A percentile compares a stretch with the other conserved stretches of the same genome.
phyloP scores from a whole-genome alignment of 1,284 basidiomycete genomes.

The Pascua guehoae region DNA sequence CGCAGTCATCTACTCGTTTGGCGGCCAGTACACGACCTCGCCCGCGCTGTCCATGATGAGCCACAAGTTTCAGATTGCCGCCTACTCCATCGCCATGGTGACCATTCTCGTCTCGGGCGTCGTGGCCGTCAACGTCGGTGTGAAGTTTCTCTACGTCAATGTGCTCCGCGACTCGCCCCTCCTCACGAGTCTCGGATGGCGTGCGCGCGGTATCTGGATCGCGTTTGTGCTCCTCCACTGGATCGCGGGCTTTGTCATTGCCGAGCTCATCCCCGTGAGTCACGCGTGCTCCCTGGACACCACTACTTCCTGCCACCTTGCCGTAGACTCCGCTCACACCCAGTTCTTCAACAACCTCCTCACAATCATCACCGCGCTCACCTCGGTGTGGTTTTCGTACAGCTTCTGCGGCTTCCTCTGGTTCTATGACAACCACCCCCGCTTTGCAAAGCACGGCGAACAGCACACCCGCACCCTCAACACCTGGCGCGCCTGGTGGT shows the following conservation, averaged over 20 bases:
- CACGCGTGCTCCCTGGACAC: not conserved
- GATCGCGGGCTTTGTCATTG: slow-evolving; percentile 31
- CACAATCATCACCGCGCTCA: slow-evolving; percentile 40
- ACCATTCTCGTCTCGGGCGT: slow-evolving; percentile 37
- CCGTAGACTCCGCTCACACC: not conserved
- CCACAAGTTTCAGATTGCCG: slow-evolving; percentile 25
- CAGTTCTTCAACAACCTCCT: slow-evolving; percentile 41
- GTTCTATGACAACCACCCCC: slow-evolving; percentile 27
- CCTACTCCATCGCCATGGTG: slow-evolving; percentile 31
- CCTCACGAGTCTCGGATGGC: slow-evolving; percentile 23
- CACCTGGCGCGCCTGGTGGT: slow-evolving; percentile 11
- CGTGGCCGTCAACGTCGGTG: slow-evolving; percentile 32
- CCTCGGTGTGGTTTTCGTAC: slow-evolving; percentile 42
- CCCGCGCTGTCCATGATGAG: slow-evolving; percentile 34
- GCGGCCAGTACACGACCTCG: slow-evolving; percentile 29
- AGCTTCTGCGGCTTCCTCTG: slow-evolving; percentile 38
- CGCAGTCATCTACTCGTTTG: slow-evolving; percentile 28
- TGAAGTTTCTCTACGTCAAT: slow-evolving; percentile 34
- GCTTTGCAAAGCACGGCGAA: slow-evolving; percentile 2
- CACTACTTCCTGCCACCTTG: not conserved
- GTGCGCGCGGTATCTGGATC: slow-evolving; percentile 28
- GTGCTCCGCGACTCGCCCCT: slow-evolving; percentile 25
- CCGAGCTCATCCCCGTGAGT: slow-evolving; percentile 28
- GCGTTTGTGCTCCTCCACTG: slow-evolving; percentile 28
- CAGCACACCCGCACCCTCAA: not conserved